Base-by-base conservation (phyloP, 768 basidiomycete genomes). In the Infundibulicybe gibba region DNA sequence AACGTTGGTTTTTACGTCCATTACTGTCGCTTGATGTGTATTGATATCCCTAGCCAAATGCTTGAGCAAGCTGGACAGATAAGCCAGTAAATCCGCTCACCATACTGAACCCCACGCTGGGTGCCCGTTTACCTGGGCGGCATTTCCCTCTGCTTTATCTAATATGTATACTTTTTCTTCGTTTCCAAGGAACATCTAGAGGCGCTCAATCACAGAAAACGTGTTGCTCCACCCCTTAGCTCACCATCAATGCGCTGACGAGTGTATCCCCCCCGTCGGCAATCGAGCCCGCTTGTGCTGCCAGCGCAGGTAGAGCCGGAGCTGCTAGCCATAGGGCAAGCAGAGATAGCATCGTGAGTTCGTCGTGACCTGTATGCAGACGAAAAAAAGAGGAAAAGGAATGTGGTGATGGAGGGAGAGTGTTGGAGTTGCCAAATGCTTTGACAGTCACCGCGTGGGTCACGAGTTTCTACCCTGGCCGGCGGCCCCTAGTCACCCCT, bases 81-180 rank as follows among this genome's bases (percentile, higher is more conserved):
- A 20, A 15, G 30, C 8, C 9, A 11, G 38, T 19, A 16, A 2
- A 6, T 21, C 3, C 14, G 31, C 66, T 14, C 19, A 83, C 83
- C 83, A 90, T 14, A 83, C 80, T 0, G 85, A 61, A 16, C 80
- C 89, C 80, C 85, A 87, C 1, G 85, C 85, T 10, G 90, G 74
- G 65, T 90, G 89, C 1, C 79, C 80, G 49, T 76, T 71, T 50
- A 92, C 74, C 54, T 74, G 66, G 3, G 77, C 77, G 2, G 74
- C 72, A 60, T 94, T 93, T 30, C 79, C 80, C 60, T 93, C 90
- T 1, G 84, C 81, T 69, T 97, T 97, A 72, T 97, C 93, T n/a
- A 94, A 68, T 16, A 94, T 87, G 66, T 94, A 94, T 31, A 94
- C 86, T 61, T 83, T 90, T 54, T 90, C 70, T 6, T 76, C 69